Conservation (phyloP, 257 asterid species). For the Verbena officinalis region DNA sequence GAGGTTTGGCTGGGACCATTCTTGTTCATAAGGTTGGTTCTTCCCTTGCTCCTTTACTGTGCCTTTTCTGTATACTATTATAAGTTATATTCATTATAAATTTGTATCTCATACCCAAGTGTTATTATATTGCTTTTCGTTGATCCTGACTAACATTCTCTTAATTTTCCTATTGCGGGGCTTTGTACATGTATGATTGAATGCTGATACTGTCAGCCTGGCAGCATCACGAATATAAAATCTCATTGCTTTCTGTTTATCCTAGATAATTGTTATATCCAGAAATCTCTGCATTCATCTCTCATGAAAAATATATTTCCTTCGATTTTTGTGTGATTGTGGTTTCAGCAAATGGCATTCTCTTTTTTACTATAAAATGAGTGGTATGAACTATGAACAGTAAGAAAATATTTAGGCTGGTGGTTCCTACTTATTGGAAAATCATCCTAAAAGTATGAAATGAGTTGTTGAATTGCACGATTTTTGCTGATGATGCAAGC, state of each 20-base stretch:
- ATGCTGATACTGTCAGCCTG: no score
- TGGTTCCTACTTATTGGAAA: neutral
- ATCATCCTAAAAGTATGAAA: neutral
- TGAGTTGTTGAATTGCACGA: neutral
- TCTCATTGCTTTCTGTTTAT: neutral
- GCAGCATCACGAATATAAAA: no score
- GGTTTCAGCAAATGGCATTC: neutral
- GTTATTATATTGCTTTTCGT: slow-evolving; percentile 12
- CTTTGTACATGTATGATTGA: no score
- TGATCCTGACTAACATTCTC: neutral
- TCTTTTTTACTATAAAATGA: slow-evolving; percentile 1
- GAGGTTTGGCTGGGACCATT: slow-evolving; percentile 98
- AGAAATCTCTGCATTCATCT: slow-evolving; percentile 3
- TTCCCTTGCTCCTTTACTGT: slow-evolving; percentile 13
- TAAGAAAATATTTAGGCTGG: neutral
- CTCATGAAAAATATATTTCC: neutral
- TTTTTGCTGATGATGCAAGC: neutral
- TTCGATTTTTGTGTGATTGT: neutral
- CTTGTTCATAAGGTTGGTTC: slow-evolving; percentile 85
- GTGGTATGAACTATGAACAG: neutral
- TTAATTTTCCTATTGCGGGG: no score
- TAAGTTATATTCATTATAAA: no score
- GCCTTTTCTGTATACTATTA: slow-evolving; percentile 27
- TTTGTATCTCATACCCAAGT: neutral
- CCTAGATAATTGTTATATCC: slow-evolving; percentile 3